Conservation (phyloP, 768 basidiomycete genomes). For the Naganishia kalamii region DNA sequence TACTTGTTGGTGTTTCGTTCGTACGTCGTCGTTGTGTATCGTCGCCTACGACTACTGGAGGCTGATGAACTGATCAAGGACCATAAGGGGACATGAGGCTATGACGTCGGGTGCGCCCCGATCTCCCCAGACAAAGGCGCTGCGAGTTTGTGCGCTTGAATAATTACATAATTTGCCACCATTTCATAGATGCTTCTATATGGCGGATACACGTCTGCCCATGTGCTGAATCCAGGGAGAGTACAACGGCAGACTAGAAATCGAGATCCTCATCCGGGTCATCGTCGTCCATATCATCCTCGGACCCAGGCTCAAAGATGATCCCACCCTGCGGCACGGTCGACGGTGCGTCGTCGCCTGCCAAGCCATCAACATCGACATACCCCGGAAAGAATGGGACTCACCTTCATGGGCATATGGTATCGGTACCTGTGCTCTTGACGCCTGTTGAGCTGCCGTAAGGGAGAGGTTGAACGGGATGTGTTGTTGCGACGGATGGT, state of each 20-base stretch:
- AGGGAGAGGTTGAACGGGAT: constrained; percentile 83
- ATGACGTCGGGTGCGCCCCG: neutral
- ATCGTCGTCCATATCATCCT: constrained; percentile 89
- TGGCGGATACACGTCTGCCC: no score
- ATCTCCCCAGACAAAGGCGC: neutral
- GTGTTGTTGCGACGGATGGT: constrained; percentile 58
- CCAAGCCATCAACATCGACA: neutral
- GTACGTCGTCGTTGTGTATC: no score
- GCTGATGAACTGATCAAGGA: no score
- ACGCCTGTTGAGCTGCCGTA: constrained; percentile 71
- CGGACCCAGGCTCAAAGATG: constrained; percentile 84
- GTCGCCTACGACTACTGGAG: no score
- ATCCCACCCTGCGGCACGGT: constrained; percentile 48
- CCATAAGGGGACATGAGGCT: no score
- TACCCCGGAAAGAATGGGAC: neutral
- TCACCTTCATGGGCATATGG: constrained; percentile 84
- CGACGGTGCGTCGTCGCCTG: constrained; percentile 17
- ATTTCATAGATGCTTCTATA: neutral
- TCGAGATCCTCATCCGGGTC: constrained; percentile 94
- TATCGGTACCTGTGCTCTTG: constrained; percentile 72
- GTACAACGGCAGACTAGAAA: constrained; percentile 18
- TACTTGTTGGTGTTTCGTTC: neutral
- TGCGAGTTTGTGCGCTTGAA: neutral
- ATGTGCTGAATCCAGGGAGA: no score
- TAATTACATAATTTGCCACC: constrained; percentile 3